Evolutionary conservation across 1,284 basidiomycete genomes (phyloP).

Genomic region (Sutorius eximius): DNA sequence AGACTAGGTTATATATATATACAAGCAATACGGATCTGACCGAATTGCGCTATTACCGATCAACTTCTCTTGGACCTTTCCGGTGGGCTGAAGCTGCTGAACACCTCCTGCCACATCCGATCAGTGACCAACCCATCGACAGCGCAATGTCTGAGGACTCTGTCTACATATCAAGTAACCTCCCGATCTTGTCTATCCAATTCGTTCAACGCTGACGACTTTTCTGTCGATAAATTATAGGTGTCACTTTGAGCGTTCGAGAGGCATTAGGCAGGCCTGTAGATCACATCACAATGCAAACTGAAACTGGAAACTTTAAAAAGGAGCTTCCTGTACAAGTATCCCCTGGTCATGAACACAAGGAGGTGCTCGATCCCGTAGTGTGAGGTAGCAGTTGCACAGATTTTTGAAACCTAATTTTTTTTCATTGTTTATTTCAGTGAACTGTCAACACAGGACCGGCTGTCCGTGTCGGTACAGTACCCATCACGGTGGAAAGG

Average conservation of each 20-base stretch:
- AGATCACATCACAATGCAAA: neutral
- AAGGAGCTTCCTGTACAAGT: neutral
- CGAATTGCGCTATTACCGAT: too few species aligned
- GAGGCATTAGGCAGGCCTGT: neutral
- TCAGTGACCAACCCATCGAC: too few species aligned
- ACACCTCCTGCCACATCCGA: too few species aligned
- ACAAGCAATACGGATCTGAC: too few species aligned
- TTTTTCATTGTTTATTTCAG: neutral
- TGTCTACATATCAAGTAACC: too few species aligned
- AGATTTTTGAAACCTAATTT: neutral
- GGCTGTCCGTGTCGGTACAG: neutral
- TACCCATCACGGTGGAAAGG: too few species aligned
- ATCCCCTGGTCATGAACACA: neutral
- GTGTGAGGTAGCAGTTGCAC: neutral
- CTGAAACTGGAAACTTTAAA: neutral
- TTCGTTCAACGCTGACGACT: too few species aligned
- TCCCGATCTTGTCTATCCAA: too few species aligned
- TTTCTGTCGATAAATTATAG: neutral
- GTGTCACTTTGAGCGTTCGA: neutral
- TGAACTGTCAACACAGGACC: neutral
- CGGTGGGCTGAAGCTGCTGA: too few species aligned
- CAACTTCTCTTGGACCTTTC: too few species aligned
- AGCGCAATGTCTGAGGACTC: too few species aligned
- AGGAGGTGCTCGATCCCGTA: neutral
- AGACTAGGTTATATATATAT: too few species aligned